Evolutionary conservation across 2,329 filamentous ascomycete species (phyloP).

Genomic region (Pseudocercospora cruenta): DNA sequence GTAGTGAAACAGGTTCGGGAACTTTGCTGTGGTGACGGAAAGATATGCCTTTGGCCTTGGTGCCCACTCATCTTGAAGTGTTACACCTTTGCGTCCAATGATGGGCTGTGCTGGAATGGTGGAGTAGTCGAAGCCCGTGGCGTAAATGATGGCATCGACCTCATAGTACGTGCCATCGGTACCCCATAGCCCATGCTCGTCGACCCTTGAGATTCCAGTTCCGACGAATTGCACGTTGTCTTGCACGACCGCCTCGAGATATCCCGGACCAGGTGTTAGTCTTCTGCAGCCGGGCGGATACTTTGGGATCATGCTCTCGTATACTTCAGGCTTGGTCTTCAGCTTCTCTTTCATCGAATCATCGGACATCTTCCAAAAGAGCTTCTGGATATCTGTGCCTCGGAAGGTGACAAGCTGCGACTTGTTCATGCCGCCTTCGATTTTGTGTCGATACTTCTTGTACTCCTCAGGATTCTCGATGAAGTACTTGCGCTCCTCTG

Average conservation of each 20-base stretch:
- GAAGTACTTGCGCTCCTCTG: too few relatives aligned
- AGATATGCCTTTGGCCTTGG: constrained; percentile 18
- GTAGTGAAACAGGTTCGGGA: constrained; percentile 23
- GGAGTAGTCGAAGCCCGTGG: constrained; percentile 60
- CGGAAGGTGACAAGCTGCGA: background rate
- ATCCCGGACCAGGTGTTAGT: constrained; percentile 46
- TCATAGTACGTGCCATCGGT: constrained; percentile 31
- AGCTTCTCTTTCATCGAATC: background rate
- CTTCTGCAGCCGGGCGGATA: constrained; percentile 43
- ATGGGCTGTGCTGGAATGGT: constrained; percentile 22
- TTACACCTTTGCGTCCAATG: constrained; percentile 6
- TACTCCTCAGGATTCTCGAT: too few relatives aligned
- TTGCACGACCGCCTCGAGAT: constrained; percentile 44
- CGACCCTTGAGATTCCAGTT: constrained; percentile 33
- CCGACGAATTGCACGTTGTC: constrained; percentile 37
- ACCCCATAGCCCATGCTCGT: constrained; percentile 35
- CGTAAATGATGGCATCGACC: constrained; percentile 58
- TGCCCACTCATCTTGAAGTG: constrained; percentile 27
- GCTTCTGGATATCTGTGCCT: background rate
- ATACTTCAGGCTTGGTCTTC: background rate
- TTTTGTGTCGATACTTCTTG: too few relatives aligned
- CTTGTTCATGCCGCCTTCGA: background rate
- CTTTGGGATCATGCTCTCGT: constrained; percentile 18
- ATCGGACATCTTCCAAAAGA: background rate
- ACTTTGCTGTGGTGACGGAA: constrained; percentile 15